Base-by-base conservation (phyloP, 192 early-diverging fungal species). In the Umbelopsis sp. region DNA sequence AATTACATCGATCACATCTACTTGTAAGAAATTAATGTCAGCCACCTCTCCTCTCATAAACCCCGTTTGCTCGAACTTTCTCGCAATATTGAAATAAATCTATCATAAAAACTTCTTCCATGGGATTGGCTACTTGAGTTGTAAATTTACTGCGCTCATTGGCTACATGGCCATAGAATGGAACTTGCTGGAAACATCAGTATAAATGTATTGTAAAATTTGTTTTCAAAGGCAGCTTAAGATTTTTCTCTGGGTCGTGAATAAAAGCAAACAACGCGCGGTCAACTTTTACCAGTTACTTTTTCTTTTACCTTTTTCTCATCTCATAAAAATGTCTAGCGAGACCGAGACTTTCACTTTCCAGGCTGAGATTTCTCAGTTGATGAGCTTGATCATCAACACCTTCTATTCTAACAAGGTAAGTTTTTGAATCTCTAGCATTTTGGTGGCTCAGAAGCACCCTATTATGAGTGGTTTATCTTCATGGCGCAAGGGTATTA, bases 341-440 rank as follows among this genome's bases (percentile, higher is more conserved):
- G 79, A 83, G 80, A 80, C 91, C 45, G 90, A 91, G 82, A 90
- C 89, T 74, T 96, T 95, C 83, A 88, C 90, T 78, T 97, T 98
- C 88, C 93, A 97, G 89, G 97, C 97, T 92, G 97, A 99, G 91
- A 97, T 99, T 80, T 93, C 92, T 91, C 94, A 95, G 94, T 86
- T 99, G 86, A 99, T 99, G 98, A 94, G 92, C 77, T 92, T 99
- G 80, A 98, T 99, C 91, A 98, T 99, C 91, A 99, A 99, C 92
- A 97, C 98, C 77, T 96, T 99, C 85, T 98, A 98, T 88, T 92
- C 91, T 65, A 95, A 95, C 90, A 95, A 95, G 89, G 96, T 78
- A 78, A 73, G 65, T 52, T 49, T 41, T 41, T 41, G 38, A 41
- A 41, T 41, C 38, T 41, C 38, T 41, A 65, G 36, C 20, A 22